Evolutionary conservation across 441 rosid species (phyloP).

Genomic region (Aquilaria agallochum): DNA sequence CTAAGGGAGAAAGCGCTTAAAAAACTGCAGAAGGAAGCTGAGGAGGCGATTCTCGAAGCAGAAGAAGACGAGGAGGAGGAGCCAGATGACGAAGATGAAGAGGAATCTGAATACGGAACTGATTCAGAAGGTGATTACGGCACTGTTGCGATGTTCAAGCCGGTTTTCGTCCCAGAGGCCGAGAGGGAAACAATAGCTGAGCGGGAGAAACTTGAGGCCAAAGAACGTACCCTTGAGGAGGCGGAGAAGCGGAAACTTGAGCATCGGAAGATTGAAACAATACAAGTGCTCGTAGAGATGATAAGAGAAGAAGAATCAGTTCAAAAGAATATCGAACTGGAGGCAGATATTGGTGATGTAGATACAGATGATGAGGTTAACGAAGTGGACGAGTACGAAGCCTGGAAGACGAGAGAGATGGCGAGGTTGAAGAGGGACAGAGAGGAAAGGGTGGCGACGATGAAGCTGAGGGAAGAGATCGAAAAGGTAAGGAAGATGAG

Average conservation of each 20-base stretch:
- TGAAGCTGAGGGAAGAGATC: constrained; percentile 81
- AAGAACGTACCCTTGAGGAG: constrained; percentile 72
- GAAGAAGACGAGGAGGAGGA: constrained; percentile 62
- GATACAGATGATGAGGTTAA: constrained; percentile 88
- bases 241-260: constrained; percentile 62
- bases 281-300: constrained; percentile 76
- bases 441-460: constrained; percentile 67
- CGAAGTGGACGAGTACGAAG: constrained; percentile 89
- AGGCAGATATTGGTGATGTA: constrained; percentile 72
- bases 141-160: constrained; percentile 77
- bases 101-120: constrained; percentile 86
- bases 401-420: constrained; percentile 89
- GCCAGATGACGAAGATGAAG: constrained; percentile 54
- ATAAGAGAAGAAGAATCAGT: constrained; percentile 69
- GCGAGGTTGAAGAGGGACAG: constrained; percentile 84
- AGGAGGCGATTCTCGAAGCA: constrained; percentile 50
- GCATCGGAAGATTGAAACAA: constrained; percentile 68
- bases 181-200: constrained; percentile 89
- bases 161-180: constrained; percentile 71
- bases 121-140: constrained; percentile 73
- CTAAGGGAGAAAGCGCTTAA: constrained; percentile 59
- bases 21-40: constrained; percentile 64
- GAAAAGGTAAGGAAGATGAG: constrained; percentile 94
- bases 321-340: constrained; percentile 63
- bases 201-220: constrained; percentile 73